A percentile compares a stretch with the other conserved stretches of the same genome.
Conservation (phyloP, 805 yeast species). For the Dipodascopsis tothii region DNA sequence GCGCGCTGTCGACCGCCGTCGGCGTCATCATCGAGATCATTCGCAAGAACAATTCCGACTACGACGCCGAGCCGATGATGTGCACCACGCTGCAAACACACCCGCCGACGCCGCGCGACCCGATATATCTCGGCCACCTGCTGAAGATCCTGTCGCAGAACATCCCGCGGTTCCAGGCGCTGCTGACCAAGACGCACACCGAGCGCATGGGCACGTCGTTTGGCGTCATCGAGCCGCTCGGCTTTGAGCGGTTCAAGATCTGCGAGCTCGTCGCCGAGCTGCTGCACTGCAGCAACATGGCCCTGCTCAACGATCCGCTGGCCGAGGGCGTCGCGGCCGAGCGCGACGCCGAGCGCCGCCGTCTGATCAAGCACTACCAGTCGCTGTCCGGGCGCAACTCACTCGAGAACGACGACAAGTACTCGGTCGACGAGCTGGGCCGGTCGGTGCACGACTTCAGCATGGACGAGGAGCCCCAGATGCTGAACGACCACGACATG, state of each 20-base stretch:
- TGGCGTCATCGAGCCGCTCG: conserved; percentile 65
- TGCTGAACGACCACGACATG: conserved; percentile 12
- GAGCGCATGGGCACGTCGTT: conserved; percentile 50
- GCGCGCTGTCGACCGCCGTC: conserved; percentile 88
- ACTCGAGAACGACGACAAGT: conserved; percentile 5
- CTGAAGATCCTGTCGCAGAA: conserved; percentile 68
- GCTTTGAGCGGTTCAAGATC: conserved; percentile 83
- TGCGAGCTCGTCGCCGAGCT: conserved; percentile 91
- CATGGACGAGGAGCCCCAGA: background rate
- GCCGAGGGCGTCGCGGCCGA: conserved; percentile 62
- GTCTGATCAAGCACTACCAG: background rate
- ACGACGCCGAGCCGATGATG: conserved; percentile 80
- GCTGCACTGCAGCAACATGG: conserved; percentile 96
- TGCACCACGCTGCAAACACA: conserved; percentile 76
- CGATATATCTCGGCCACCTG: conserved; percentile 82
- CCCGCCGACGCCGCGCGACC: conserved; percentile 89
- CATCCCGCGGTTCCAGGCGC: conserved; percentile 58
- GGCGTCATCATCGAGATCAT: conserved; percentile 91
- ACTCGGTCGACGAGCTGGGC: conserved; percentile 11
- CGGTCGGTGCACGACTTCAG: conserved; percentile 8
- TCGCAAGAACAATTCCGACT: conserved; percentile 91
- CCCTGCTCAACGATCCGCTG: conserved; percentile 66
- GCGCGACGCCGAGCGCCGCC: conserved; percentile 56
- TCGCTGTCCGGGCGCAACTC: background rate
- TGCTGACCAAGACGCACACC: conserved; percentile 41